Conservation (phyloP, 805 yeast species). For the Sugiyamaella marilandica region DNA sequence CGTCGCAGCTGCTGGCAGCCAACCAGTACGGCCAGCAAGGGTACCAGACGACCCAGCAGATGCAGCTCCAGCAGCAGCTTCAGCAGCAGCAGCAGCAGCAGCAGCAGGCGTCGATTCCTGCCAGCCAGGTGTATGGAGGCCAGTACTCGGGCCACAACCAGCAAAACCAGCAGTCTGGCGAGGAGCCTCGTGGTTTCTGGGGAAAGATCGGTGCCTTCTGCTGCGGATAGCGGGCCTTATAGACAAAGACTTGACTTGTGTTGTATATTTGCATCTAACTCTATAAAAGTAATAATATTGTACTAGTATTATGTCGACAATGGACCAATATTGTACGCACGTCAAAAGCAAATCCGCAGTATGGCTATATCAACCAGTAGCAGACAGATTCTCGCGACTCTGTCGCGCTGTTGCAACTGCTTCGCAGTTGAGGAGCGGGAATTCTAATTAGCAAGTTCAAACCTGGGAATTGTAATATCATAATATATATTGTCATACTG, state of each 20-base stretch:
- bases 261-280: background rate
- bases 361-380: no score
- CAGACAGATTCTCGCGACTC: no score
- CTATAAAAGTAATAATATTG: background rate
- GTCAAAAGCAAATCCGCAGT: no score
- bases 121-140: constrained; percentile 16
- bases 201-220: constrained; percentile 30
- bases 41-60: constrained; percentile 10
- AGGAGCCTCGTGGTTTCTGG: constrained; percentile 30
- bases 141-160: constrained; percentile 4
- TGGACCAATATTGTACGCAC: no score
- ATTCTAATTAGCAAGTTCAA: no score
- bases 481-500: no score
- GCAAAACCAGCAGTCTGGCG: constrained; percentile 11
- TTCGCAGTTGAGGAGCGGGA: no score
- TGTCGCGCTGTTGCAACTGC: no score
- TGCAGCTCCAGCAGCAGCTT: constrained; percentile 18
- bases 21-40: constrained; percentile 20
- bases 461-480: no score
- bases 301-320: background rate
- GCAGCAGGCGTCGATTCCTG: constrained; percentile 15
- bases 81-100: constrained; percentile 16
- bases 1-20: constrained; percentile 16
- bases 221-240: constrained; percentile 27
- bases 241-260: background rate